Evolutionary conservation across 371 early-diverging fungal species (phyloP).

Genomic region (Syncephalastrum contaminatum): DNA sequence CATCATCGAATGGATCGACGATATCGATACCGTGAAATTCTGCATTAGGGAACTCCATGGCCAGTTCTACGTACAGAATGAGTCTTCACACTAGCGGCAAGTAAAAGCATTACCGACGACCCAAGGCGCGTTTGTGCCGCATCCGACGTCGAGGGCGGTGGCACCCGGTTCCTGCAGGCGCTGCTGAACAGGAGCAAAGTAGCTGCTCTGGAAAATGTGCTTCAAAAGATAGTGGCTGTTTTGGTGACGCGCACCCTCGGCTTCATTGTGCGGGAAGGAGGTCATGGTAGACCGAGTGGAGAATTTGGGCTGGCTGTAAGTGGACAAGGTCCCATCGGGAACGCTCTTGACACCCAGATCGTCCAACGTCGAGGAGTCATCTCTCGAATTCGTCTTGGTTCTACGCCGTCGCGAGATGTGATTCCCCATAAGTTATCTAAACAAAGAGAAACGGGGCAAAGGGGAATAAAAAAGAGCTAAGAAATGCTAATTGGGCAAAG

Average conservation of each 20-base stretch:
- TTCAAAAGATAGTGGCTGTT: conserved; percentile 32
- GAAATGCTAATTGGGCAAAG: too few relatives aligned
- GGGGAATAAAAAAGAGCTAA: not conserved
- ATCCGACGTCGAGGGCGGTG: conserved; percentile 29
- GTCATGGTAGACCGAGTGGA: not conserved
- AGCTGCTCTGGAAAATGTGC: conserved; percentile 35
- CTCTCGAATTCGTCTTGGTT: conserved; percentile 1
- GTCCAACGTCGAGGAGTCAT: not conserved
- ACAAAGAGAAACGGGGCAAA: not conserved
- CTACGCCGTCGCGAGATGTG: conserved; percentile 9
- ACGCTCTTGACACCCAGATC: not conserved
- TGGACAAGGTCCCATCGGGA: conserved; percentile 3
- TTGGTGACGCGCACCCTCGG: conserved; percentile 24
- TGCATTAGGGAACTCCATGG: conserved; percentile 31
- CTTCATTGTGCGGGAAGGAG: conserved; percentile 3
- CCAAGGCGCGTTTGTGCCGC: conserved; percentile 37
- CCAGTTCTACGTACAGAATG: conserved; percentile 21
- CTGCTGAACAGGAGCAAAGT: conserved; percentile 32
- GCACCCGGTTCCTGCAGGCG: conserved; percentile 10
- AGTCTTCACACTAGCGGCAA: too few relatives aligned
- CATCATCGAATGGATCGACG: conserved; percentile 11
- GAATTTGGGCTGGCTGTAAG: conserved; percentile 4
- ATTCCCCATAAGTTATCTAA: conserved; percentile 11
- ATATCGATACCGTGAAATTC: conserved; percentile 31
- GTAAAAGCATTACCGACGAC: conserved; percentile 18